Evolutionary conservation across 441 rosid species (phyloP).

Genomic region (Populus hybrid): DNA sequence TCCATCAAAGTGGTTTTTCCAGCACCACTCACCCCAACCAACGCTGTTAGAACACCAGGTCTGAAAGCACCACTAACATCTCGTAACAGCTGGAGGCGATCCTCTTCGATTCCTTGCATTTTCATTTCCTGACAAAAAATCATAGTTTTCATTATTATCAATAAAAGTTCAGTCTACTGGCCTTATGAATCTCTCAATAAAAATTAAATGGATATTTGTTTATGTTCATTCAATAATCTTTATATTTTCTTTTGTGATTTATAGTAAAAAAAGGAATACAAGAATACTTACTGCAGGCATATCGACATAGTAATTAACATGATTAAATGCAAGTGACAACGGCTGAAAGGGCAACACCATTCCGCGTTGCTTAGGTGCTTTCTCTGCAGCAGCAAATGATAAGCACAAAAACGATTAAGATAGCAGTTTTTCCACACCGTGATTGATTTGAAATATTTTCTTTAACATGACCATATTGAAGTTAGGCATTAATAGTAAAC

Average conservation of each 20-base stretch:
- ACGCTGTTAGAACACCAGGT: slow-evolving; percentile 72
- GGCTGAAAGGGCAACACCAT: slow-evolving; percentile 62
- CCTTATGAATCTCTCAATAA: too few species aligned
- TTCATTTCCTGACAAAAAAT: slow-evolving; percentile 59
- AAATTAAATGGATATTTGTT: neutral
- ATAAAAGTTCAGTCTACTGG: neutral
- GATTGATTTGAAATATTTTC: too few species aligned
- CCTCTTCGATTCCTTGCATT: slow-evolving; percentile 50
- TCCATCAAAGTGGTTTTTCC: slow-evolving; percentile 89
- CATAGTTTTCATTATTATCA: neutral
- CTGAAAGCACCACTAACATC: slow-evolving; percentile 73
- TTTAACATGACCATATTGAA: too few species aligned
- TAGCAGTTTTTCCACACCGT: too few species aligned
- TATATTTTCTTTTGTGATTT: neutral
- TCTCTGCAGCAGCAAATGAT: slow-evolving; percentile 5
- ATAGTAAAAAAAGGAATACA: slow-evolving; percentile 12
- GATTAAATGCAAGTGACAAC: slow-evolving; percentile 51
- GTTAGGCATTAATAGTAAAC: too few species aligned
- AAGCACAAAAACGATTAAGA: slow-evolving; percentile 18
- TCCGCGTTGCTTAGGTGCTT: slow-evolving; percentile 30
- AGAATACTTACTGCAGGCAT: slow-evolving; percentile 56
- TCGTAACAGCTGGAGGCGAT: slow-evolving; percentile 31
- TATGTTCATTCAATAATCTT: neutral
- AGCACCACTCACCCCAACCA: slow-evolving; percentile 83
- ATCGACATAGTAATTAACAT: slow-evolving; percentile 56